These are phyloP conservation scores for Arthrobotrys conoides DNA, from an alignment of 2,329 filamentous ascomycete genomes.

Conservation along the genomic window DNA sequence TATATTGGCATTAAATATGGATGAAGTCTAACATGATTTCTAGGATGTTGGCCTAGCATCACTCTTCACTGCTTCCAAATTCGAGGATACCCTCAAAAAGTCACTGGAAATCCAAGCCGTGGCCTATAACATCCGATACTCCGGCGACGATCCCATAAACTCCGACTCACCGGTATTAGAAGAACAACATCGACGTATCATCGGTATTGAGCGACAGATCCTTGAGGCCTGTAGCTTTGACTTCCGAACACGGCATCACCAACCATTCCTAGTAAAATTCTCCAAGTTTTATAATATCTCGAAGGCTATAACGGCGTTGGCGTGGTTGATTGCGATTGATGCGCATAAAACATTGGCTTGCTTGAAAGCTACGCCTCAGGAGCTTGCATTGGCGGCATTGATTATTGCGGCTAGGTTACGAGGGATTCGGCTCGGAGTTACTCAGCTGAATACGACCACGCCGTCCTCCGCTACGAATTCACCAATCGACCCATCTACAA, in stretches of 20 bases:
- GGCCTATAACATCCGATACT: conserved; percentile 82
- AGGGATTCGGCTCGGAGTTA: conserved; percentile 71
- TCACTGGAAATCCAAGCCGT: conserved; percentile 92
- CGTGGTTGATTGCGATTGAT: conserved; percentile 88
- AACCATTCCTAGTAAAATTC: conserved; percentile 86
- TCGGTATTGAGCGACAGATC: conserved; percentile 91
- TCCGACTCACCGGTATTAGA: conserved; percentile 84
- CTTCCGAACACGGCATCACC: conserved; percentile 89
- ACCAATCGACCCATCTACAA: conserved; percentile 63
- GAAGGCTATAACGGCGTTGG: conserved; percentile 75
- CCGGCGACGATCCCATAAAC: conserved; percentile 66
- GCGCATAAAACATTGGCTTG: conserved; percentile 94
- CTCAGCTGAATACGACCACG: conserved; percentile 67
- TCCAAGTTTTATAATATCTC: conserved; percentile 74
- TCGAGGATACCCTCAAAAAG: conserved; percentile 98
- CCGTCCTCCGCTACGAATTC: conserved; percentile 70
- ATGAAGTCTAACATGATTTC: conserved; percentile 15
- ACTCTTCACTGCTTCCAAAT: conserved; percentile 94
- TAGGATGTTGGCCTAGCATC: conserved; percentile 89
- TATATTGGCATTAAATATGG: background rate
- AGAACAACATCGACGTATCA: conserved; percentile 81
- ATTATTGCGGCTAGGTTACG: conserved; percentile 83
- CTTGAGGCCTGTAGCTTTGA: conserved; percentile 94
- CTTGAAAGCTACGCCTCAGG: conserved; percentile 88
- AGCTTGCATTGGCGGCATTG: conserved; percentile 84